Percentiles rank a stretch among this genome's conserved stretches.
These are phyloP conservation scores for Salix purpurea DNA, from an alignment of 345 rosid genomes.

Conservation along the genomic window DNA sequence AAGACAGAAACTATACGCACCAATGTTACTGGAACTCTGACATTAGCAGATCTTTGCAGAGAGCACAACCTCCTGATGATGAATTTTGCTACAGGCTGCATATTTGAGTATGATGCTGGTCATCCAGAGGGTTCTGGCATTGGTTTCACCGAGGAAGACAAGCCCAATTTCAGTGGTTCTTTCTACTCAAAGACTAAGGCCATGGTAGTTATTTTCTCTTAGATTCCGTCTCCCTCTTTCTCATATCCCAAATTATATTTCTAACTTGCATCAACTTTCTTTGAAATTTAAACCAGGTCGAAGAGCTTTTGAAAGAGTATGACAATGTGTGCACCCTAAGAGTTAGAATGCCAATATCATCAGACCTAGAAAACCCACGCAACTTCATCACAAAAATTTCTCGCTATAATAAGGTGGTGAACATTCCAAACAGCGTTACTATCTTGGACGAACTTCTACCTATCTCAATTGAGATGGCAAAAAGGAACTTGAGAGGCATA, in stretches of 20 bases:
- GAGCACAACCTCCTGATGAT: conserved; percentile 59
- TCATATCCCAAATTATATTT: neutral
- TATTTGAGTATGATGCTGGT: conserved; percentile 61
- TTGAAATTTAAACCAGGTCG: conserved; percentile 41
- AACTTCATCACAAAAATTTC: conserved; percentile 75
- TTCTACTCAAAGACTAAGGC: conserved; percentile 85
- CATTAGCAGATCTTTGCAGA: conserved; percentile 74
- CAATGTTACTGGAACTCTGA: conserved; percentile 69
- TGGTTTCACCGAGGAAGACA: conserved; percentile 69
- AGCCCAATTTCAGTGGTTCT: conserved; percentile 65
- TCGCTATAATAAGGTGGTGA: conserved; percentile 65
- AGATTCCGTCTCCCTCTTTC: neutral
- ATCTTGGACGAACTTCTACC: conserved; percentile 71
- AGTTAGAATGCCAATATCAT: conserved; percentile 76
- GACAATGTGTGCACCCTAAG: conserved; percentile 72
- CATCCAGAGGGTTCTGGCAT: conserved; percentile 60
- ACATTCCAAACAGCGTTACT: conserved; percentile 81
- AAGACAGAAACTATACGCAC: conserved; percentile 66
- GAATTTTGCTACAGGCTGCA: conserved; percentile 79
- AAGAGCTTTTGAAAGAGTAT: conserved; percentile 59
- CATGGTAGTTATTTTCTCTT: conserved; percentile 37
- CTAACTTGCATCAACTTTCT: neutral
- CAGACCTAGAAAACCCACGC: conserved; percentile 63
- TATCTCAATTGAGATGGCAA: conserved; percentile 75
- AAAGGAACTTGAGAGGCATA: conserved; percentile 60